phyloP scores from a whole-genome alignment of 2,329 filamentous ascomycete species.

The Exophiala bonariae region DNA sequence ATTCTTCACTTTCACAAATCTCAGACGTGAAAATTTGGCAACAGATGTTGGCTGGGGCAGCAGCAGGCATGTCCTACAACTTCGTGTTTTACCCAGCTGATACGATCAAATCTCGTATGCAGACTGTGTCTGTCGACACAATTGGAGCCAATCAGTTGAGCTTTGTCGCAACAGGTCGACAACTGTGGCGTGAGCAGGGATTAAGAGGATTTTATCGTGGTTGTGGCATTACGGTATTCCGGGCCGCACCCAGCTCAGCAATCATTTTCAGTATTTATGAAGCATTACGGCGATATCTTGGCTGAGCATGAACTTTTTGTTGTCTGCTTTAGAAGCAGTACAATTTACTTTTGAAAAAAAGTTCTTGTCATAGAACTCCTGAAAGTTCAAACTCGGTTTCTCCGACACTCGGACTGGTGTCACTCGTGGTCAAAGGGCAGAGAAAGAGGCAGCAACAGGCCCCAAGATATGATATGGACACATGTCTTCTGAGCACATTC shows the following conservation, averaged over 20 bases:
- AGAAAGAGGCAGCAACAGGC: no score
- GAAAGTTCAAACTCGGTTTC: no score
- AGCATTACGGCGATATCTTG: conserved; percentile 70
- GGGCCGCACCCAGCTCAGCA: conserved; percentile 91
- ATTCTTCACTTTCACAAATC: conserved; percentile 35
- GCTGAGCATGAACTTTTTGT: conserved; percentile 28
- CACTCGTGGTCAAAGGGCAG: no score
- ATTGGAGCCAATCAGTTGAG: neutral
- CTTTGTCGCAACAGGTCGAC: conserved; percentile 50
- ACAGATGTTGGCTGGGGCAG: conserved; percentile 82
- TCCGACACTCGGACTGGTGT: no score
- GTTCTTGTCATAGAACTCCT: no score
- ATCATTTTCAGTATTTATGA: conserved; percentile 98
- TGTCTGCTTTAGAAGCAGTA: no score
- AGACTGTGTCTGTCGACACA: conserved; percentile 60
- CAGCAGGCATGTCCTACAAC: conserved; percentile 91
- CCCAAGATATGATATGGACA: no score
- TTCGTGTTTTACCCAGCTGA: conserved; percentile 97
- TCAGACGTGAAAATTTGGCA: conserved; percentile 71
- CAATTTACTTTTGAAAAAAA: no score
- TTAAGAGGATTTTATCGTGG: conserved; percentile 85
- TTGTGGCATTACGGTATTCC: conserved; percentile 86
- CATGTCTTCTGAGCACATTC: no score
- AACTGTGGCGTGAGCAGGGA: conserved; percentile 80
- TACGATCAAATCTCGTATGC: conserved; percentile 96